A percentile compares a stretch with the other conserved stretches of the same genome.
Evolutionary conservation across 441 rosid genomes (phyloP).

Genomic region (Populus hybrid): DNA sequence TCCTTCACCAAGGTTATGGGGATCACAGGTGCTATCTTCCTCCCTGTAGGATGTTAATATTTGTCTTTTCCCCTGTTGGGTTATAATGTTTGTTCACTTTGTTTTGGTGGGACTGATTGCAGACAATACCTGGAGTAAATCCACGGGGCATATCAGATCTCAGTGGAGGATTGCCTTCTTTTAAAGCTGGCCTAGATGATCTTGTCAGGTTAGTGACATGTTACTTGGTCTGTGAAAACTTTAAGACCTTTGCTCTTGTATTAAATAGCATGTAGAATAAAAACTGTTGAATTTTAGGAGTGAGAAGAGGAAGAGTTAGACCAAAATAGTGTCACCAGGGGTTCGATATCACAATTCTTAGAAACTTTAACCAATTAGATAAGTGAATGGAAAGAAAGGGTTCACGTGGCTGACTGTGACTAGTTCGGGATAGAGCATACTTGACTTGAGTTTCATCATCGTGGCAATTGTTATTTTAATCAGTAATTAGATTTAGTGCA

Average conservation of each 20-base stretch:
- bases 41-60: slow-evolving; percentile 9
- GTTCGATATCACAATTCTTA: neutral
- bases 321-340: neutral
- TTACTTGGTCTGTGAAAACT: neutral
- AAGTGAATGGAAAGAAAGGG: neutral
- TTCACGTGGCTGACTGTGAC: neutral
- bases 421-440: neutral
- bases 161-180: slow-evolving; percentile 50
- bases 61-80: slow-evolving; percentile 1
- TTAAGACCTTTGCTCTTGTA: neutral
- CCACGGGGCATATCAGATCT: slow-evolving; percentile 44
- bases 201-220: neutral
- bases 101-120: slow-evolving; percentile 27
- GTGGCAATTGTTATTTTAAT: too few species aligned
- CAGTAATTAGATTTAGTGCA: neutral
- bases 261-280: neutral
- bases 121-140: slow-evolving; percentile 45
- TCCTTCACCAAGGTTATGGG: slow-evolving; percentile 58
- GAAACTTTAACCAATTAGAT: neutral
- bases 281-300: neutral
- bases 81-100: slow-evolving; percentile 18
- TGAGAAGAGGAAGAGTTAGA: neutral
- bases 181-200: slow-evolving; percentile 2
- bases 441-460: neutral
- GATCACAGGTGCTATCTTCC: slow-evolving; percentile 53